phyloP scores from a whole-genome alignment of 78 protist genomes.

The Dictyostelium firmibasis region DNA sequence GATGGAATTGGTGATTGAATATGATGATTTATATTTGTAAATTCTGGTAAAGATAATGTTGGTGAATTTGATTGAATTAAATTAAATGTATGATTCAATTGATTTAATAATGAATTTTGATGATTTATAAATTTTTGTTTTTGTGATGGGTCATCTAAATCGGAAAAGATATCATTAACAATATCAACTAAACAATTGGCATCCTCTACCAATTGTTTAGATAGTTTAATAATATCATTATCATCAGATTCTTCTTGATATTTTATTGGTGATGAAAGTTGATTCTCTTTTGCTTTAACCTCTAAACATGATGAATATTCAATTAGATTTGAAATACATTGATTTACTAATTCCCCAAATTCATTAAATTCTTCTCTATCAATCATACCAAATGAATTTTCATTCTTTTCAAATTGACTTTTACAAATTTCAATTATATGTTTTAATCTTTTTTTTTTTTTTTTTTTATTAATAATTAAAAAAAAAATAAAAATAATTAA shows the following conservation, averaged over 20 bases:
- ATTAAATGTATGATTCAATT: not conserved
- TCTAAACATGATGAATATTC: conserved; percentile 42
- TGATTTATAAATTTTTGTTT: not conserved
- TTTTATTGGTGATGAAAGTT: not conserved
- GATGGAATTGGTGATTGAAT: conserved; percentile 6
- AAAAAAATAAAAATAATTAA: not conserved
- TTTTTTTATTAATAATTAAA: not conserved
- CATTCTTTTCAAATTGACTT: not conserved
- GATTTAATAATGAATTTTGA: not conserved
- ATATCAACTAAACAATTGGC: conserved; percentile 26
- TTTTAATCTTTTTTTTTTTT: not conserved
- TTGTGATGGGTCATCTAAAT: conserved; percentile 1
- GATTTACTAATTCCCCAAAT: conserved; percentile 7
- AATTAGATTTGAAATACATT: not conserved
- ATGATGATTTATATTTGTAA: not conserved
- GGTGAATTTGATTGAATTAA: not conserved
- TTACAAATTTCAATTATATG: not conserved
- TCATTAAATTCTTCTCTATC: not conserved
- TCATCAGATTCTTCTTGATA: not conserved
- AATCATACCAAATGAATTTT: not conserved
- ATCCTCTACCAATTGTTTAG: not conserved
- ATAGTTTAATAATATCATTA: not conserved
- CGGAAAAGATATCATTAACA: conserved; percentile 38
- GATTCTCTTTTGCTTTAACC: conserved; percentile 10
- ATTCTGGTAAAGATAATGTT: not conserved